Evolutionary conservation across 108 stramenopile species (phyloP).

Genomic region (Pseudonitzschia multistriata): DNA sequence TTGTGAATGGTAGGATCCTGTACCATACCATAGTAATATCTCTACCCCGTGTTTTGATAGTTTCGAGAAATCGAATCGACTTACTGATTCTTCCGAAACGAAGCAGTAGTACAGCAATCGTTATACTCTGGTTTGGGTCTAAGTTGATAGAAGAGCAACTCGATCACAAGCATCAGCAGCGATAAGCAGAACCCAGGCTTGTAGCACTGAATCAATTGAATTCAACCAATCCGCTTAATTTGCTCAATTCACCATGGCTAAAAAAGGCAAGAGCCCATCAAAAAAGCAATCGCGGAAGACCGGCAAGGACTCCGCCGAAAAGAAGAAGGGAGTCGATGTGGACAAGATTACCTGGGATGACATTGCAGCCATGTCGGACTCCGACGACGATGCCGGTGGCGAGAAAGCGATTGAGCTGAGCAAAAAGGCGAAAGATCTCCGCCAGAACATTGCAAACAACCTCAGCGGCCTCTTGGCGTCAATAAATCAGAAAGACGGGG

Average conservation of each 20-base stretch:
- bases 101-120: too few species aligned
- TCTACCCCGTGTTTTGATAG: too few species aligned
- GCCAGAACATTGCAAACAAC: constrained; percentile 41
- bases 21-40: too few species aligned
- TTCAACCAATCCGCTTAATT: too few species aligned
- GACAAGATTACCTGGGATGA: constrained; percentile 33
- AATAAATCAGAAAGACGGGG: constrained; percentile 21
- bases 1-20: too few species aligned
- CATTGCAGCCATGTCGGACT: constrained; percentile 50
- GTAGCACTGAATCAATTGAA: too few species aligned
- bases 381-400: constrained; percentile 39
- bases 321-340: constrained; percentile 25
- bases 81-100: too few species aligned
- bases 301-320: constrained; percentile 13
- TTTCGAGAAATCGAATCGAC: too few species aligned
- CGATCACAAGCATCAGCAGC: too few species aligned
- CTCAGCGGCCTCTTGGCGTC: constrained; percentile 40
- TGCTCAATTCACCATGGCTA: constrained; percentile 29
- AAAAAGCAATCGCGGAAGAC: constrained; percentile 18
- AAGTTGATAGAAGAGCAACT: too few species aligned
- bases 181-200: too few species aligned
- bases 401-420: constrained; percentile 49
- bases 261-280: constrained; percentile 18
- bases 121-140: too few species aligned
- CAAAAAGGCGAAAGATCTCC: constrained; percentile 56